These are phyloP conservation scores for Paraconiothyrium brasiliense DNA, from an alignment of 2,329 filamentous ascomycete genomes.

Conservation along the genomic window DNA sequence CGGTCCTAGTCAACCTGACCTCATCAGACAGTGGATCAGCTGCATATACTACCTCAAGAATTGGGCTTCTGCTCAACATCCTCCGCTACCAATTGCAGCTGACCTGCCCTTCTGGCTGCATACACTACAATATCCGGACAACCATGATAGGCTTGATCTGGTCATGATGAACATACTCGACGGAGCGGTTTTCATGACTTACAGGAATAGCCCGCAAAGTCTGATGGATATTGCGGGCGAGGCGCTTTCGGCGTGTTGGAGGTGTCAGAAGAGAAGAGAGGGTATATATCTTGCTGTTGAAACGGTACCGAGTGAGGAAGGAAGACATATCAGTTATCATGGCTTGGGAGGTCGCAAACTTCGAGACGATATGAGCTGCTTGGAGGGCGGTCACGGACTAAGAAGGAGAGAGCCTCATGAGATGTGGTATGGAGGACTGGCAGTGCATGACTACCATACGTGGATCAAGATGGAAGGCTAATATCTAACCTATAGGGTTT, in stretches of 20 bases:
- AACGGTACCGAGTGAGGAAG: slow-evolving; percentile 10
- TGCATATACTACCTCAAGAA: neutral
- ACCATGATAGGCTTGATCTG: neutral
- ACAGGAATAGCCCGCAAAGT: slow-evolving; percentile 7
- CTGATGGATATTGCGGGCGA: slow-evolving; percentile 6
- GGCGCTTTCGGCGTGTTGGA: slow-evolving; percentile 2
- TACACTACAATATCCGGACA: slow-evolving; percentile 6
- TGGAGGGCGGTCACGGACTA: slow-evolving; percentile 2
- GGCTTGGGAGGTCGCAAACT: neutral
- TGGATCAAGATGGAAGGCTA: neutral
- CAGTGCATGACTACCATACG: slow-evolving; percentile 11
- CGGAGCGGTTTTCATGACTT: slow-evolving; percentile 11
- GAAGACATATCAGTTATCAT: slow-evolving; percentile 10
- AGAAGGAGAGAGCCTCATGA: neutral
- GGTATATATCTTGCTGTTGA: slow-evolving; percentile 6
- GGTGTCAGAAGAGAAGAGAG: slow-evolving; percentile 3
- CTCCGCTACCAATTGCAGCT: slow-evolving; percentile 6
- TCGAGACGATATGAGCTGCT: neutral
- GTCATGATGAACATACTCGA: slow-evolving; percentile 5
- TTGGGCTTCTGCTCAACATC: slow-evolving; percentile 6
- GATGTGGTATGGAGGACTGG: slow-evolving; percentile 4
- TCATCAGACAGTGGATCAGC: slow-evolving; percentile 12
- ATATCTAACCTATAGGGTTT: neutral
- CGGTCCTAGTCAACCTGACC: neutral
- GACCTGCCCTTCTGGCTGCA: slow-evolving; percentile 12